These are phyloP conservation scores for Fusarium sp. DNA, from an alignment of 2,329 filamentous ascomycete species.

Conservation along the genomic window DNA sequence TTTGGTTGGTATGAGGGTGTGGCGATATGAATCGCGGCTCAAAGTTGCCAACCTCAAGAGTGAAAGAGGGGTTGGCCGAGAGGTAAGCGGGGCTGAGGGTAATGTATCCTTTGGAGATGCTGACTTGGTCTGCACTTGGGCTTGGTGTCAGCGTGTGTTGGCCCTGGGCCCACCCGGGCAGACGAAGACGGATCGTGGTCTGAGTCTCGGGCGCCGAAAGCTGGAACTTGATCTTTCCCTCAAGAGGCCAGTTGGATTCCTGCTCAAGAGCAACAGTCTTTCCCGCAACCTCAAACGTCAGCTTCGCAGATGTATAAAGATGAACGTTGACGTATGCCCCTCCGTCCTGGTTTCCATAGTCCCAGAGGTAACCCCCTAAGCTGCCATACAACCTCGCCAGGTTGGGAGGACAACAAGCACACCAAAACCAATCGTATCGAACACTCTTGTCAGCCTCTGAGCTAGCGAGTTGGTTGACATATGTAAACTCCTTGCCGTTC, in stretches of 20 bases:
- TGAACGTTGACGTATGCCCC: constrained; percentile 63
- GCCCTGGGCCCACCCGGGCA: constrained; percentile 63
- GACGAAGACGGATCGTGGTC: constrained; percentile 61
- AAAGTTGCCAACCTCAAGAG: constrained; percentile 58
- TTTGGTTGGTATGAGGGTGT: constrained; percentile 67
- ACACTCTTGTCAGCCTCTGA: constrained; percentile 61
- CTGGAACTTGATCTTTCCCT: constrained; percentile 62
- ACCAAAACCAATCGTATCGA: constrained; percentile 69
- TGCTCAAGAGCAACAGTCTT: constrained; percentile 53
- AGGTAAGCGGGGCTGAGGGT: constrained; percentile 56
- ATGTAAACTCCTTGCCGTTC: constrained; percentile 69
- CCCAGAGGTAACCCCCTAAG: constrained; percentile 69
- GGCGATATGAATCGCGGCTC: constrained; percentile 61
- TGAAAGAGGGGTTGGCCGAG: constrained; percentile 47
- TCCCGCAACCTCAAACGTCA: constrained; percentile 53
- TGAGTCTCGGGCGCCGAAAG: constrained; percentile 46
- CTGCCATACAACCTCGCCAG: constrained; percentile 66
- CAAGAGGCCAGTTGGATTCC: constrained; percentile 67
- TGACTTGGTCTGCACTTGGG: constrained; percentile 14
- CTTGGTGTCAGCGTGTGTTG: constrained; percentile 51
- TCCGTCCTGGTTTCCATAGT: constrained; percentile 47
- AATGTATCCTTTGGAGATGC: constrained; percentile 62
- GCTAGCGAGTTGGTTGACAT: constrained; percentile 70
- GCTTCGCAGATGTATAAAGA: constrained; percentile 64
- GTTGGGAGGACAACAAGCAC: constrained; percentile 72